Conservation (phyloP, 345 rosid genomes). For the Leavenworthia alabamica region DNA sequence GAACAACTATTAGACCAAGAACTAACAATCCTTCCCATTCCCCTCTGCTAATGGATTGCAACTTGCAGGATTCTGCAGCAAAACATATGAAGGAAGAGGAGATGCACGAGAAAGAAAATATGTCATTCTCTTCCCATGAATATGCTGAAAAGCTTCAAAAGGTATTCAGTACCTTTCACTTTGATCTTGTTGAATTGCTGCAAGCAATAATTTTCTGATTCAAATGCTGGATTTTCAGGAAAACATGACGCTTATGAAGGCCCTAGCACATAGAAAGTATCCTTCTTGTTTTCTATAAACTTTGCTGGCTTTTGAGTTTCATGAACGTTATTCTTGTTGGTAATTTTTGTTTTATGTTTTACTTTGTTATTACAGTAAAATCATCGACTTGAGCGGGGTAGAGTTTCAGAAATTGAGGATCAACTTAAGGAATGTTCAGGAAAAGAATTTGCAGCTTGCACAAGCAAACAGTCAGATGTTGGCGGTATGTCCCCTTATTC, state of each 20-base stretch:
- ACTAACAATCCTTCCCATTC: background rate
- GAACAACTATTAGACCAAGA: background rate
- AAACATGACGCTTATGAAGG: slow-evolving; percentile 46
- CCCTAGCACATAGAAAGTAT: slow-evolving; percentile 53
- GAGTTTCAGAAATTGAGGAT: slow-evolving; percentile 60
- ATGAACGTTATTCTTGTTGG: background rate
- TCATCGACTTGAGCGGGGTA: slow-evolving; percentile 42
- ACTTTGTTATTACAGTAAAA: slow-evolving; percentile 38
- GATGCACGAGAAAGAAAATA: slow-evolving; percentile 19
- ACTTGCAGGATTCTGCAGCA: slow-evolving; percentile 34
- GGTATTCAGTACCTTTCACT: slow-evolving; percentile 31
- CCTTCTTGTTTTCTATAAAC: background rate
- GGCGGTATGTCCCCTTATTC: slow-evolving; percentile 38
- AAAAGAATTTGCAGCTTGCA: slow-evolving; percentile 62
- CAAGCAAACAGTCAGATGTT: slow-evolving; percentile 54
- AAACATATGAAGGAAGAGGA: slow-evolving; percentile 27
- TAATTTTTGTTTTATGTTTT: background rate
- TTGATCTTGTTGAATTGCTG: background rate
- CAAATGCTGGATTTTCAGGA: slow-evolving; percentile 37
- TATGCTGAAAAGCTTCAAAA: slow-evolving; percentile 44
- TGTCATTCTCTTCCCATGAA: slow-evolving; percentile 30
- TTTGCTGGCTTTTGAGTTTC: slow-evolving; percentile 12
- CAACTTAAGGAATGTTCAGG: slow-evolving; percentile 51
- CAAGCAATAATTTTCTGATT: background rate
- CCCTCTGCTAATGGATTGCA: slow-evolving; percentile 18